Percentiles rank a stretch among this genome's conserved stretches.
These are phyloP conservation scores for Phytophthora meadii DNA, from an alignment of 352 stramenopile genomes.

Conservation along the genomic window DNA sequence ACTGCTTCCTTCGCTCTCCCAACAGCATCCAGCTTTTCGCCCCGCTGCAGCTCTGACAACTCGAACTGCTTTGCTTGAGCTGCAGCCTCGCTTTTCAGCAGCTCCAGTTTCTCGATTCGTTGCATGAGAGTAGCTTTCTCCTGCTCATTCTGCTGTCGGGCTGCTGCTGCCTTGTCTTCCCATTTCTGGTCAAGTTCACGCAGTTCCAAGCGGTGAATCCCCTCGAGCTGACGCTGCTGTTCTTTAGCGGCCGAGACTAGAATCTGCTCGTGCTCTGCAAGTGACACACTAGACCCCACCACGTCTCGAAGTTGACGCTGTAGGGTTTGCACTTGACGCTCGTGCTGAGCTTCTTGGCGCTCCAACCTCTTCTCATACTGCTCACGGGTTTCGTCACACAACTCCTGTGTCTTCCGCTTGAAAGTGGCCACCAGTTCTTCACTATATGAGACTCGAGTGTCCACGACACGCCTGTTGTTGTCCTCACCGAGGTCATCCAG, in stretches of 20 bases:
- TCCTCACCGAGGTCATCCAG: background rate
- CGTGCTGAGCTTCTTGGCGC: slow-evolving; percentile 49
- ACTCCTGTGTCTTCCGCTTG: slow-evolving; percentile 51
- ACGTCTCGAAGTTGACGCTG: slow-evolving; percentile 55
- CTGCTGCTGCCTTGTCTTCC: slow-evolving; percentile 22
- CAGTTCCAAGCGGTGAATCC: slow-evolving; percentile 39
- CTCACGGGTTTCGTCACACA: slow-evolving; percentile 62
- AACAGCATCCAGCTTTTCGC: slow-evolving; percentile 10
- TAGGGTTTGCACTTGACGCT: slow-evolving; percentile 47
- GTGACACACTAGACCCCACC: slow-evolving; percentile 53
- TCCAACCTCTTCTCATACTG: slow-evolving; percentile 63
- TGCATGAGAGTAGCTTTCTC: slow-evolving; percentile 35
- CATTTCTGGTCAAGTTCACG: slow-evolving; percentile 35
- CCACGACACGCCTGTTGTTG: background rate
- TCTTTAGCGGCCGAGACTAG: slow-evolving; percentile 29
- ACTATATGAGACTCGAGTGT: slow-evolving; percentile 13
- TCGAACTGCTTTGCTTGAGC: slow-evolving; percentile 32
- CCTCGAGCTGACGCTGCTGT: slow-evolving; percentile 35
- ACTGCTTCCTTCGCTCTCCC: slow-evolving; percentile 16
- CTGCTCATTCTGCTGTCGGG: slow-evolving; percentile 18
- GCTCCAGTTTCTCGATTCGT: slow-evolving; percentile 43
- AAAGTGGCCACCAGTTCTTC: slow-evolving; percentile 30
- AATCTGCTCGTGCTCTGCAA: slow-evolving; percentile 59
- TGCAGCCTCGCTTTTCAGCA: slow-evolving; percentile 36
- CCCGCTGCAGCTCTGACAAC: slow-evolving; percentile 23